Conservation (phyloP, 2,329 filamentous ascomycete genomes). For the Calonectria pteridis region DNA sequence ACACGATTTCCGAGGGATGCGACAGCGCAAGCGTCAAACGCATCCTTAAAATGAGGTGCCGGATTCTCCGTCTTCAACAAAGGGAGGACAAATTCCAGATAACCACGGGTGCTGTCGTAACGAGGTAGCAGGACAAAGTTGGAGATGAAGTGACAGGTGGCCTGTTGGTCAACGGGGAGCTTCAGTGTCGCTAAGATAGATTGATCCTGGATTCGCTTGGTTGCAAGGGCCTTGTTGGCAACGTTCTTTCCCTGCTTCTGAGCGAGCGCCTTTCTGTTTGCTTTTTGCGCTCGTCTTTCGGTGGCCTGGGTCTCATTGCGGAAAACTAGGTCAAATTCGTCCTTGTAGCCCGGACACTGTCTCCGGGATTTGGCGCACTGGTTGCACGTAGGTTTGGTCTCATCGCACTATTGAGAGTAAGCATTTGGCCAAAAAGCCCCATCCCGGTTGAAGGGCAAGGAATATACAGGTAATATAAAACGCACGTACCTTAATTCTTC, state of each 20-base stretch:
- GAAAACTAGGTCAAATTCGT: conserved; percentile 80
- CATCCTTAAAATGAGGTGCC: conserved; percentile 63
- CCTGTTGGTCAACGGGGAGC: conserved; percentile 66
- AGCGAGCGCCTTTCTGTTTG: conserved; percentile 61
- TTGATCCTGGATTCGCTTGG: conserved; percentile 37
- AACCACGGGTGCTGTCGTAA: conserved; percentile 64
- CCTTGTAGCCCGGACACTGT: conserved; percentile 75
- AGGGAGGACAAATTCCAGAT: conserved; percentile 70
- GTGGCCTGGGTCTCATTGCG: conserved; percentile 79
- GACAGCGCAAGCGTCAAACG: conserved; percentile 71
- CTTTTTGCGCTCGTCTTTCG: conserved; percentile 70
- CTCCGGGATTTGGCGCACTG: conserved; percentile 74
- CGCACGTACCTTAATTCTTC: conserved; percentile 76
- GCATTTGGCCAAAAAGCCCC: conserved; percentile 3
- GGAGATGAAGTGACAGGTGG: conserved; percentile 70
- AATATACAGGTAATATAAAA: neutral
- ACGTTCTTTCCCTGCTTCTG: conserved; percentile 50
- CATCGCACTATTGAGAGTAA: conserved; percentile 68
- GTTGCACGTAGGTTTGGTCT: conserved; percentile 74
- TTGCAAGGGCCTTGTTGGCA: conserved; percentile 26
- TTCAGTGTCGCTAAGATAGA: conserved; percentile 51
- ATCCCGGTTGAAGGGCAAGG: neutral
- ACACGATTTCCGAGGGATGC: conserved; percentile 68
- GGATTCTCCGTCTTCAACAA: conserved; percentile 61
- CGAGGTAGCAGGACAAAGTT: conserved; percentile 70